Percentiles rank a stretch among this genome's conserved stretches.
Evolutionary conservation across 352 stramenopile species (phyloP).

Genomic region (Plasmopara muralis): DNA sequence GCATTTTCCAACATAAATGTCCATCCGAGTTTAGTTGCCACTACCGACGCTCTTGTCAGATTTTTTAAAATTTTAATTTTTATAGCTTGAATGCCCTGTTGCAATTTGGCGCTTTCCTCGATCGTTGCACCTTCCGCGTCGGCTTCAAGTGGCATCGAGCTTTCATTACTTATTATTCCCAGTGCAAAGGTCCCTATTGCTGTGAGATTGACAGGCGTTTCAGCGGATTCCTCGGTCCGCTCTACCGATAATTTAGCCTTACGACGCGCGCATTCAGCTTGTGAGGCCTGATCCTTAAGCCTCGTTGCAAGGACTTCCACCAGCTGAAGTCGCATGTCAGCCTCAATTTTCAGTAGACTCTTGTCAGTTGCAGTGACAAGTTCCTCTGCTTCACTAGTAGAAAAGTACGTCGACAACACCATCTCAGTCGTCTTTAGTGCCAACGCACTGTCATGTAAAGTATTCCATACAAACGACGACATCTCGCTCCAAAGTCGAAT

Average conservation of each 20-base stretch:
- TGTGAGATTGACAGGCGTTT: slow-evolving; percentile 15
- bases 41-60: slow-evolving; percentile 25
- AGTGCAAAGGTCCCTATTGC: slow-evolving; percentile 26
- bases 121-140: not conserved
- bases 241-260: slow-evolving; percentile 9
- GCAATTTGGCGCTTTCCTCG: slow-evolving; percentile 6
- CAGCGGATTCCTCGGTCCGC: slow-evolving; percentile 1
- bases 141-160: slow-evolving; percentile 1
- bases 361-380: slow-evolving; percentile 27
- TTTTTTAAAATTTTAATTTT: slow-evolving; percentile 48
- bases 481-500: slow-evolving; percentile 47
- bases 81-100: slow-evolving; percentile 16
- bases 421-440: slow-evolving; percentile 24
- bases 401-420: slow-evolving; percentile 40
- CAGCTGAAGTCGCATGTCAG: slow-evolving; percentile 43
- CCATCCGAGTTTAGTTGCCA: slow-evolving; percentile 43
- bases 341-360: slow-evolving; percentile 43
- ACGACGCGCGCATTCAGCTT: slow-evolving; percentile 9
- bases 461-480: slow-evolving; percentile 36
- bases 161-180: slow-evolving; percentile 21
- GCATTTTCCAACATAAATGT: slow-evolving; percentile 72
- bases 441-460: slow-evolving; percentile 28
- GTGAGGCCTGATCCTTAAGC: slow-evolving; percentile 24
- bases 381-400: slow-evolving; percentile 8
- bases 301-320: slow-evolving; percentile 41